Evolutionary conservation across 148 eudicot genomes (phyloP), one percentile per base, ranked within the genome.

Genomic region (Simmondsia chinensis): DNA sequence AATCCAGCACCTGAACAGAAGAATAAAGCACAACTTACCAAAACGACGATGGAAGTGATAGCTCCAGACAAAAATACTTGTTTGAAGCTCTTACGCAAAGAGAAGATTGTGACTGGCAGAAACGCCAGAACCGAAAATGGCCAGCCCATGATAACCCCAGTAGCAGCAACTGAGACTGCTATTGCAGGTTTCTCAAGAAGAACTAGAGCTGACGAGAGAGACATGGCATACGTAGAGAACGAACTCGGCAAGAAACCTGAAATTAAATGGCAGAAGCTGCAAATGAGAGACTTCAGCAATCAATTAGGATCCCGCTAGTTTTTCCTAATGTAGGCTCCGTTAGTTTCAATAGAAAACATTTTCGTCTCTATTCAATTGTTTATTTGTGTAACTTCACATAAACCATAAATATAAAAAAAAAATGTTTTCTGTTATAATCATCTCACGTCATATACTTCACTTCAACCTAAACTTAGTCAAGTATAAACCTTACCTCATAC

Each of bases 171-270:
- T 18, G 81, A 73, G 59, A 91, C 83, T 33, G 89, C 89, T 66
- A 71, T 53, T 44, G 81, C 88, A 33, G 69, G 86, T 56, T 56
- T 91, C 47, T 71, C 94, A 27, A 82, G 67, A 25, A 91, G 99
- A 70, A 65, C 74, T 46, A 91, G 48, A 12, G 95, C 99, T 24
- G 95, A 85, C 2, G 99, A 72, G 29, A 91, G 94, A 48, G 99
- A 91, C 54, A 91, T 82, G 27, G 79, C 83, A 72, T 91, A 85
- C 99, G 86, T 91, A 24, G 99, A 76, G 70, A 91, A 91, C 35
- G 99, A 82, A 69, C 99, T 91, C 14, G 99, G 99, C 69, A 91
- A 65, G 44, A 85, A 79, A 69, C 99, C 99, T 91, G 77, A 30
- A 51, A 39, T 14, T 17, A 18, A 4, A 28, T 16, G 12, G 15